phyloP scores from a whole-genome alignment of 495 filamentous ascomycete genomes.

The Xylaria nigripes region DNA sequence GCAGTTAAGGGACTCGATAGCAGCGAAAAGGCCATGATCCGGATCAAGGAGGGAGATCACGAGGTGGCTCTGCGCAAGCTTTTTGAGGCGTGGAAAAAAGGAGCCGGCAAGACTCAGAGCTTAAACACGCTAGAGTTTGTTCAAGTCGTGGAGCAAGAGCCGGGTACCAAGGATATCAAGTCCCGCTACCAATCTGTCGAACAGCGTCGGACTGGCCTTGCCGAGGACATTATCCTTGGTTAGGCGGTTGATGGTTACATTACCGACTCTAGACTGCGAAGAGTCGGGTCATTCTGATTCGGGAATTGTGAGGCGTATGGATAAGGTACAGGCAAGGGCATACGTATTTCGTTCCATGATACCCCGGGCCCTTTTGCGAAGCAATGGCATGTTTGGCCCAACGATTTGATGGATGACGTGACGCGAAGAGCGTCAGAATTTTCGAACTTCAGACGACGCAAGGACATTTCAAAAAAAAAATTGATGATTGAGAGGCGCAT shows the following conservation, averaged over 20 bases:
- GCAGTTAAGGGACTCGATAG: slow-evolving; percentile 17
- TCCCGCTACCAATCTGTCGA: slow-evolving; percentile 14
- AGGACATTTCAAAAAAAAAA: neutral
- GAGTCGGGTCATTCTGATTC: slow-evolving; percentile 43
- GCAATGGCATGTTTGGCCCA: neutral
- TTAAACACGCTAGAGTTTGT: slow-evolving; percentile 21
- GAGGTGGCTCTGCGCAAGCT: slow-evolving; percentile 10
- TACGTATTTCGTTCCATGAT: slow-evolving; percentile 6
- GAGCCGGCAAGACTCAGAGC: neutral
- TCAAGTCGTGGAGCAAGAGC: slow-evolving; percentile 15
- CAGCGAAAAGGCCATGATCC: slow-evolving; percentile 23
- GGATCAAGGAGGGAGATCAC: slow-evolving; percentile 14
- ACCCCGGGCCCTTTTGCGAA: neutral
- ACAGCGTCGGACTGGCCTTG: slow-evolving; percentile 18
- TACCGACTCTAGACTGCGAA: slow-evolving; percentile 43
- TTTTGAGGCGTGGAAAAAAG: slow-evolving; percentile 22
- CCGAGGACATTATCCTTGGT: slow-evolving; percentile 23
- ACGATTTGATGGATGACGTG: neutral
- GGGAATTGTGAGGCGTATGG: slow-evolving; percentile 44
- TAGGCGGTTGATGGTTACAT: slow-evolving; percentile 22
- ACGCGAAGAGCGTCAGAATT: neutral
- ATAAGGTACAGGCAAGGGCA: slow-evolving; percentile 22
- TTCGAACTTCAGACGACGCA: neutral
- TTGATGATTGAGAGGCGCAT: neutral
- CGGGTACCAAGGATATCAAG: neutral